Evolutionary conservation across 2,329 filamentous ascomycete genomes (phyloP), one percentile per base, ranked within the genome.

Genomic region (Chalaropsis thielavioides): DNA sequence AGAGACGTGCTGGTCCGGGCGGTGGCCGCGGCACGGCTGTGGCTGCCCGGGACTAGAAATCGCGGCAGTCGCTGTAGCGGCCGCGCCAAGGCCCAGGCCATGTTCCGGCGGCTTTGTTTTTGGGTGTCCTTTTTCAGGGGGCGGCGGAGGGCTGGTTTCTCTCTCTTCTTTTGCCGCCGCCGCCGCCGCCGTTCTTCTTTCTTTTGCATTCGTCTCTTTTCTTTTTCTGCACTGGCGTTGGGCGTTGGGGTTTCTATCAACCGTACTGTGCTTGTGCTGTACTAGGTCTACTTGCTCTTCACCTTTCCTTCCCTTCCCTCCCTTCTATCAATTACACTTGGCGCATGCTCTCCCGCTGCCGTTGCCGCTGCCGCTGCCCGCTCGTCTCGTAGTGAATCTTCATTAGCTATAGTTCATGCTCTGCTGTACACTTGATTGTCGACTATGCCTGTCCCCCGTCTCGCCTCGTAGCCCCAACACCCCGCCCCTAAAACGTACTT

Each of bases 401-500:
- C 17, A 44, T 44, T 13, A 44, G 11, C 41, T n/a, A 44, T 44
- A 44, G 15, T n/a, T 44, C 27, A 56, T 56, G 19, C 19, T 19
- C 44, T 35, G 1, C 41, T 13, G 41, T 44, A 44, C 41, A 44
- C 31, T 51, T 17, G n/a, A 19, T 22, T 22, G 46, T 19, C 8
- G 46, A 22, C n/a, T 51, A n/a, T n/a, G n/a, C 10, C 1, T 56
- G 24, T 35, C 13, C 8, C 31, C 11, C 15, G 10, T 2, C 24
- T 11, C 41, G 4, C 24, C 51, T 8, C 5, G 31, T n/a, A 31
- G 7, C 49, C n/a, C n/a, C n/a, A n/a, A 54, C 19, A 5, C 31
- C 19, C 41, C 49, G 44, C 31, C 58, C 63, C 71, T 77, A 97
- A 75, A 96, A 96, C 19, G 92, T 96, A 78, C 92, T 96, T 69